Evolutionary conservation across 176 grass and related monocot genomes (phyloP), one percentile per base, ranked within the genome.

Genomic region (Paspalum notatum): DNA sequence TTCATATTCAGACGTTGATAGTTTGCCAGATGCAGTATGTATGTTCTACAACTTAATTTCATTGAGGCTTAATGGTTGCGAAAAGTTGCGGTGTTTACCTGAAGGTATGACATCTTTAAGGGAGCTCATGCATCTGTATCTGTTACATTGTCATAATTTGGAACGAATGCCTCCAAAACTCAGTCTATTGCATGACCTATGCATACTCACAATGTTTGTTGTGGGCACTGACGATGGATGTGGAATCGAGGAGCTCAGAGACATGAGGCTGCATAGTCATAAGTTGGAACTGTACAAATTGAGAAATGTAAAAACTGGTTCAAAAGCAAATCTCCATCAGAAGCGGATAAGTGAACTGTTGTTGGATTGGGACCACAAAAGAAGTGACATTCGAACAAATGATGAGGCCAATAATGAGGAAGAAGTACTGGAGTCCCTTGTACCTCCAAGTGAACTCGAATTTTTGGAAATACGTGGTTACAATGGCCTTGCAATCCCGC

Each of bases 1-100:
- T 25, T 86, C 49, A 25, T 0, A 0, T 1, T 74, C 49, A 5
- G 0, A 0, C 0, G 32, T 81, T 8, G 7, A n/a, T 27, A 42
- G 9, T 0, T 27, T 86, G 4, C 9, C 77, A 9, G 1, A 14
- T 32, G 58, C 77, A 27, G 0, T 81, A 21, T 81, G 70, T 51
- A 0, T 59, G 70, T 5, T 81, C 7, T 51, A 86, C 43, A 86
- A 43, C 21, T 37, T 86, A 5, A 62, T 52, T 10, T 4, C 62
- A 0, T 5, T 80, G 14, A 67, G 15, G 20, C 61, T 85, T 5
- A 55, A 66, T 15, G 0, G 0, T 10, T 85, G 76, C 26, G 0
- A 0, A 0, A 7, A 14, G 0, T 20, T 74, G 5, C 9, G 9
- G 22, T 0, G 40, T 65, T 71, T 86, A 58, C 76, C 76, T 0